These are phyloP conservation scores for Rosellinia necatrix DNA, from an alignment of 2,329 filamentous ascomycete genomes.

Conservation along the genomic window DNA sequence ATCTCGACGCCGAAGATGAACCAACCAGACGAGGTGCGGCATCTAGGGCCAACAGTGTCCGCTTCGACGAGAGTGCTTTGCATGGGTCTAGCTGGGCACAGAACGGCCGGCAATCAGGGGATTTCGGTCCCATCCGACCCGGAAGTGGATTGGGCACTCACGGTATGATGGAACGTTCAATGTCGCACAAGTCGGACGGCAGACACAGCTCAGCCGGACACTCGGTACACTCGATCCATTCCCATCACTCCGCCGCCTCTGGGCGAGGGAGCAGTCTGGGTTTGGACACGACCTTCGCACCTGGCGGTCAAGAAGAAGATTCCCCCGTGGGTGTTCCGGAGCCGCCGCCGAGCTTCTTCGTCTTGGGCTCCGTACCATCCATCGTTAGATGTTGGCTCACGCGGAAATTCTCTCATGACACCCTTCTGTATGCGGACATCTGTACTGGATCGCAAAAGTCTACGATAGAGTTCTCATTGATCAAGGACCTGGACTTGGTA, in stretches of 20 bases:
- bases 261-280: constrained; percentile 88
- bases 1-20: constrained; percentile 85
- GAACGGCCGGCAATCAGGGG: constrained; percentile 78
- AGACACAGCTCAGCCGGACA: constrained; percentile 92
- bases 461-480: constrained; percentile 73
- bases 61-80: constrained; percentile 94
- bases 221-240: constrained; percentile 68
- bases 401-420: constrained; percentile 84
- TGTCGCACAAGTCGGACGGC: constrained; percentile 95
- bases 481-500: constrained; percentile 74
- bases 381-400: constrained; percentile 97
- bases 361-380: constrained; percentile 86
- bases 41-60: constrained; percentile 93
- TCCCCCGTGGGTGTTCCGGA: constrained; percentile 73
- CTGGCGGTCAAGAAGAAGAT: constrained; percentile 65
- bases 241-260: constrained; percentile 72
- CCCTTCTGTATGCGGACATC: constrained; percentile 86
- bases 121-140: constrained; percentile 77
- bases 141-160: constrained; percentile 79
- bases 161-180: constrained; percentile 84
- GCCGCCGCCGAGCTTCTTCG: constrained; percentile 81
- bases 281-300: constrained; percentile 72
- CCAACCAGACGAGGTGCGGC: constrained; percentile 82
- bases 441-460: constrained; percentile 92
- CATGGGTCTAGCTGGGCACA: constrained; percentile 87